Percentiles rank a stretch among this genome's conserved stretches.
These are phyloP conservation scores for Apiotrichum akiyoshidainum DNA, from an alignment of 1,284 basidiomycete genomes.

Conservation along the genomic window DNA sequence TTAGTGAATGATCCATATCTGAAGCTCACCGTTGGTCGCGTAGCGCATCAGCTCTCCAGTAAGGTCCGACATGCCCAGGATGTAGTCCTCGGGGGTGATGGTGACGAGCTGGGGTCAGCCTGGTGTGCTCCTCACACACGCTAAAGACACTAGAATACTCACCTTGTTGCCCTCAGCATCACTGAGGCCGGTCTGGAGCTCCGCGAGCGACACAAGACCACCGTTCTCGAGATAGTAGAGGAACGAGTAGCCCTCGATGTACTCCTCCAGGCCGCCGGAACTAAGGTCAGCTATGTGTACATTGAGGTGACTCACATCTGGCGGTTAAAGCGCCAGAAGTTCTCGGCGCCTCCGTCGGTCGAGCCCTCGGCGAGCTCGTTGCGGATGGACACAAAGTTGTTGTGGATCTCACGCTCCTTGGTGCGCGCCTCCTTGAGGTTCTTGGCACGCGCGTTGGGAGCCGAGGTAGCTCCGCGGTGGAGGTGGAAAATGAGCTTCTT, in stretches of 20 bases:
- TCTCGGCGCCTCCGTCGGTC: slow-evolving; percentile 51
- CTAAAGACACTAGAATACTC: neutral
- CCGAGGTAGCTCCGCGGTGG: slow-evolving; percentile 63
- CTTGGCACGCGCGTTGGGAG: slow-evolving; percentile 39
- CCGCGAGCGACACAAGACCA: slow-evolving; percentile 64
- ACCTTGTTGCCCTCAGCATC: slow-evolving; percentile 44
- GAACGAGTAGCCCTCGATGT: slow-evolving; percentile 90
- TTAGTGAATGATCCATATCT: neutral
- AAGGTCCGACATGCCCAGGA: slow-evolving; percentile 87
- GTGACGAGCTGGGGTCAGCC: slow-evolving; percentile 50
- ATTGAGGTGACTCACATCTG: slow-evolving; percentile 59
- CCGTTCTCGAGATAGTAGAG: slow-evolving; percentile 76
- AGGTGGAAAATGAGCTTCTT: slow-evolving; percentile 94
- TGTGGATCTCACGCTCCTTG: slow-evolving; percentile 70
- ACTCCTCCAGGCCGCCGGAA: slow-evolving; percentile 69
- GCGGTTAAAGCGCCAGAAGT: slow-evolving; percentile 74
- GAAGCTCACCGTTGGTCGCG: slow-evolving; percentile 62
- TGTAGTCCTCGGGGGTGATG: slow-evolving; percentile 80
- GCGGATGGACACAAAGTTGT: slow-evolving; percentile 62
- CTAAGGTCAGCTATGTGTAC: slow-evolving; percentile 19
- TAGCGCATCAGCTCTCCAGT: slow-evolving; percentile 95
- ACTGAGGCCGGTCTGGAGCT: slow-evolving; percentile 65
- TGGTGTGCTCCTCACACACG: no score
- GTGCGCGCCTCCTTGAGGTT: slow-evolving; percentile 56
- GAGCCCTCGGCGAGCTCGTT: slow-evolving; percentile 57